Conservation (phyloP, 1,139 yeast species). For the Lodderomyces orthopsilosis region DNA sequence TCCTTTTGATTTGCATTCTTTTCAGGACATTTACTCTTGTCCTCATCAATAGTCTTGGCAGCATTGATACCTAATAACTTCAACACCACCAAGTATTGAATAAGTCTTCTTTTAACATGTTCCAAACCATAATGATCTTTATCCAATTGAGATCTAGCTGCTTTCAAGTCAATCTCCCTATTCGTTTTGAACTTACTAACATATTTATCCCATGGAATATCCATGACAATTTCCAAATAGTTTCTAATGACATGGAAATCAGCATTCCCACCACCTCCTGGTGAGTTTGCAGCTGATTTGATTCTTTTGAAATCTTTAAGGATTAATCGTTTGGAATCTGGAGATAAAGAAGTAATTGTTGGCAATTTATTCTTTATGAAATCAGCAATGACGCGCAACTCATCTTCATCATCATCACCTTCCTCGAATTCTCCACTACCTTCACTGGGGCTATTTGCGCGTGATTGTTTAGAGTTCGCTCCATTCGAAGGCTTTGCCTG, state of each 20-base stretch:
- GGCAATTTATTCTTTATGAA: constrained; percentile 50
- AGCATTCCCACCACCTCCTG: constrained; percentile 52
- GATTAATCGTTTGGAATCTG: constrained; percentile 58
- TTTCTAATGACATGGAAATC: constrained; percentile 73
- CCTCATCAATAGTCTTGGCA: constrained; percentile 20
- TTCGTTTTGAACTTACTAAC: constrained; percentile 39
- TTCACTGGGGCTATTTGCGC: constrained; percentile 5
- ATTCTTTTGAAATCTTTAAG: constrained; percentile 64
- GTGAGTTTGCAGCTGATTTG: constrained; percentile 47
- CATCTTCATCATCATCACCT: constrained; percentile 46
- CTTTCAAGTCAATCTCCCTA: constrained; percentile 48
- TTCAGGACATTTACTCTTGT: not conserved
- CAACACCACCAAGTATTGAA: constrained; percentile 79
- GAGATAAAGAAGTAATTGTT: constrained; percentile 29
- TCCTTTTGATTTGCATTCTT: constrained; percentile 3
- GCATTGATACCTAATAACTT: constrained; percentile 54
- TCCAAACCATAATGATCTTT: constrained; percentile 83
- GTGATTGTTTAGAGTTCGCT: not conserved
- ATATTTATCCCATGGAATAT: constrained; percentile 59
- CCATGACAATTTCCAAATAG: constrained; percentile 67
- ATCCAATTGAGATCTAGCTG: constrained; percentile 63
- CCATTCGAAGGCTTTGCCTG: constrained; percentile 7
- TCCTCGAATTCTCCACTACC: constrained; percentile 24
- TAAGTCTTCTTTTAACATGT: constrained; percentile 73
- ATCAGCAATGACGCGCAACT: constrained; percentile 40